These are phyloP conservation scores for Saccharomycopsis amapae DNA, from an alignment of 805 yeast species.

Conservation along the genomic window DNA sequence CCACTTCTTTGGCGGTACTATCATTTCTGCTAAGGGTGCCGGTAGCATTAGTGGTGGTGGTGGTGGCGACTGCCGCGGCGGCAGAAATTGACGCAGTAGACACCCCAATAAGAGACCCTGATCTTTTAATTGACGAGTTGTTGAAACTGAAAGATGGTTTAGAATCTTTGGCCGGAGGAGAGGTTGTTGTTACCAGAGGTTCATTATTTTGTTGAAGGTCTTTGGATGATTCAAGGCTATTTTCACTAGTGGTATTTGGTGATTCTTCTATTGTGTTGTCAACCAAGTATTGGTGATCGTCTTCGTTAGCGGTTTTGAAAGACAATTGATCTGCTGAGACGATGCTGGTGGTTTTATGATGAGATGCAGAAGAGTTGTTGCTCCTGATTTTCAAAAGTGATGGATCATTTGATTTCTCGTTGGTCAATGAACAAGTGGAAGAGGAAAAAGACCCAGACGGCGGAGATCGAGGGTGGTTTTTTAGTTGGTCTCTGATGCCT, in stretches of 20 bases:
- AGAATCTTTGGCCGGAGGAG: not conserved
- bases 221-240: not conserved
- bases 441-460: too few relatives aligned
- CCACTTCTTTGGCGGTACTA: constrained; percentile 1
- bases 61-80: constrained; percentile 7
- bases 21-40: constrained; percentile 13
- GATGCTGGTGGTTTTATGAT: not conserved
- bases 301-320: constrained; percentile 3
- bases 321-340: not conserved
- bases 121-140: constrained; percentile 1
- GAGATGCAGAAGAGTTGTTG: not conserved
- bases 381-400: not conserved
- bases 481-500: constrained; percentile 13
- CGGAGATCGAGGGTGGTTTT: too few relatives aligned
- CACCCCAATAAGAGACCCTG: constrained; percentile 6
- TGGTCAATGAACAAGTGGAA: not conserved
- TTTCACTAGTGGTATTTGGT: not conserved
- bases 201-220: not conserved
- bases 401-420: not conserved
- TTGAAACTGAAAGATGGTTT: not conserved
- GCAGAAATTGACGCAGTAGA: constrained; percentile 2
- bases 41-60: constrained; percentile 11
- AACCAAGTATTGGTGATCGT: not conserved
- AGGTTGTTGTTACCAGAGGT: not conserved
- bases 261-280: not conserved